phyloP scores from a whole-genome alignment of 108 stramenopile species.

The Cyclotella sp. region DNA sequence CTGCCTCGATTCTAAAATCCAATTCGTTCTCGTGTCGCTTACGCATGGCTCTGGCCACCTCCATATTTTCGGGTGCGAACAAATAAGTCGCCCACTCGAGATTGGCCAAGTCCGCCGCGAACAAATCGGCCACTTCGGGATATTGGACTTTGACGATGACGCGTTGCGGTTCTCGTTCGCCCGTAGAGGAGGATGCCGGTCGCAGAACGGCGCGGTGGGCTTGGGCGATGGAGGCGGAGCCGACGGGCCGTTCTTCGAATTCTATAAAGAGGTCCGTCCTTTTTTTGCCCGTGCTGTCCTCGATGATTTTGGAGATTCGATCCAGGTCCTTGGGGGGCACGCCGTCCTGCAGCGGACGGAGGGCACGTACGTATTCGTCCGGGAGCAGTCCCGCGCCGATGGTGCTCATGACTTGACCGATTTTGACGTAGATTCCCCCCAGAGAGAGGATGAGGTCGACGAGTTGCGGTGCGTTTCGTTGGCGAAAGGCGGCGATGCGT shows the following conservation, averaged over 20 bases:
- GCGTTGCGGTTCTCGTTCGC: conserved; percentile 16
- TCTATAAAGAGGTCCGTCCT: conserved; percentile 66
- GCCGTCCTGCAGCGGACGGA: conserved; percentile 79
- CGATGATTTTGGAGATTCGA: conserved; percentile 68
- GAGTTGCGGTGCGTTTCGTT: conserved; percentile 33
- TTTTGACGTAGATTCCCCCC: conserved; percentile 82
- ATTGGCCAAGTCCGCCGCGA: conserved; percentile 79
- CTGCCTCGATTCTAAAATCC: conserved; percentile 79
- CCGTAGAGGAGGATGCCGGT: not conserved
- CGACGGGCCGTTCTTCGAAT: conserved; percentile 73
- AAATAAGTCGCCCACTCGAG: conserved; percentile 68
- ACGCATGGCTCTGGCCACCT: conserved; percentile 60
- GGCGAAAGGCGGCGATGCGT: conserved; percentile 36
- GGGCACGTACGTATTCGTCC: conserved; percentile 61
- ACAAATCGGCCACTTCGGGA: conserved; percentile 75
- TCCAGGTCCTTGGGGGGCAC: conserved; percentile 68
- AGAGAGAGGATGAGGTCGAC: conserved; percentile 59
- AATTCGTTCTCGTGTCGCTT: conserved; percentile 65
- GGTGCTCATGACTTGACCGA: conserved; percentile 61
- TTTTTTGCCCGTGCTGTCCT: conserved; percentile 46
- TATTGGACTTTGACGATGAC: conserved; percentile 88
- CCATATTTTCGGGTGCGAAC: conserved; percentile 69
- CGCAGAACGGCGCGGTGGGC: conserved; percentile 65
- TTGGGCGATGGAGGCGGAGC: conserved; percentile 73
- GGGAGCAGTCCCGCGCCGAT: conserved; percentile 53